Base-by-base conservation (phyloP, 805 yeast species). In the Kodamaea leandrae region DNA sequence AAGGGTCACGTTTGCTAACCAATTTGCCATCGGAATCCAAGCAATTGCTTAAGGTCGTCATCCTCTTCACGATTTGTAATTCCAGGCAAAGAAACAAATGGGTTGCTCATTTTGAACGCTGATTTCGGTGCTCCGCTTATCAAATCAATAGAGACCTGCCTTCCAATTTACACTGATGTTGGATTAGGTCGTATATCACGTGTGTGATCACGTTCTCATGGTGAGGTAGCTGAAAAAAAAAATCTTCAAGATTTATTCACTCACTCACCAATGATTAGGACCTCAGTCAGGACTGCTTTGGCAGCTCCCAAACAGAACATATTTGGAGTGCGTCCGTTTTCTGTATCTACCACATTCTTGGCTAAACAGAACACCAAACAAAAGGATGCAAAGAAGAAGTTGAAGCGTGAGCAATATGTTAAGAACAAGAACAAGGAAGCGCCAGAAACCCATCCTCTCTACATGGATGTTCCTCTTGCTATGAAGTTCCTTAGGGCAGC, bases 401-500 rank as follows among this genome's bases (percentile, higher is more conserved):
- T 53, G 43, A 63, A 49, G 43, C 51, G 51, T 41, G 51, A 56
- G 27, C 63, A 55, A 38, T 41, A 47, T 15, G 46, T 52, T 32
- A 60, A 54, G 43, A 47, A 38, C 30, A 56, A 54, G 47, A 52
- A 57, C 46, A 60, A 59, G 43, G 59, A 53, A 30, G 48, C 47
- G 8, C 53, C 72, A 44, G 64, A 50, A 58, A 63, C 48, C 10
- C 72, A 72, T 38, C 90, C 90, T 1, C 67, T 84, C 41, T 83
- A 79, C 56, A 79, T 86, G 84, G 81, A 78, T 37, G 71, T 88
- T 6, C 77, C 85, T 4, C 62, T 67, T 21, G 96, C 97, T 1
- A 61, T 88, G 60, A 74, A 85, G 52, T 89, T 81, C 55, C 58
- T 91, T 42, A 74, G 96, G 48, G 96, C 98, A 0, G 79, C 89